Base-by-base conservation (phyloP, 2,329 filamentous ascomycete species). In the Trichoderma cornu-damae region DNA sequence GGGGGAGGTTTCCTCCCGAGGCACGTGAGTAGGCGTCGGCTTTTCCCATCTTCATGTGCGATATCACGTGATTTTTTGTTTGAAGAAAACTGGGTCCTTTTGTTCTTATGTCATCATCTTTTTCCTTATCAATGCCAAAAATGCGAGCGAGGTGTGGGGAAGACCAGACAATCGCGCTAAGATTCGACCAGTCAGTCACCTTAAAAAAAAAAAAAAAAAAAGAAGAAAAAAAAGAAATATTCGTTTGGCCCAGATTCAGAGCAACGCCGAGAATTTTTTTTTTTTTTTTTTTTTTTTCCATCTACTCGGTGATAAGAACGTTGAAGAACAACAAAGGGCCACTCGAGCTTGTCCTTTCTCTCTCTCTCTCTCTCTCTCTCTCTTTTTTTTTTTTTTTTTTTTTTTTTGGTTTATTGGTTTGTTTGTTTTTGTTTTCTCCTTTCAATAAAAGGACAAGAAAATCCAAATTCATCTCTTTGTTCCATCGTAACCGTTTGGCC, bases 161-260 rank as follows among this genome's bases (percentile, higher is more conserved):
- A 34, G n/a, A n/a, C n/a, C 22, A 37, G 35, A 37, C 53, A 32
- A 48, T 20, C 46, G 3, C 52, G 53, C 52, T 55, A 55, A n/a
- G 43, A 30, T 43, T 61, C 58, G 57, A 55, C 57, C 52, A 47
- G 61, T 60, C 49, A 54, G n/a, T n/a, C n/a, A n/a, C n/a, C n/a
- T n/a, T n/a, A n/a, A n/a, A n/a, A n/a, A n/a, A n/a, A n/a, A n/a
- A 61, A 65, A 68, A 69, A 70, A 70, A 65, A 71, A 70, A 66
- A 71, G 71, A 70, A 38, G 18, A 60, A 65, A 67, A 70, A 70
- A 70, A 65, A 71, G 70, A 66, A 72, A 71, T 70, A 67, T 69
- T 70, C 64, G 62, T 63, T 64, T 59, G 61, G 63, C 28, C 51
- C 62, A 57, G 58, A 42, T 59, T n/a, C n/a, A n/a, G 59, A 61